Evolutionary conservation across 768 basidiomycete species (phyloP), one percentile per base, ranked within the genome.

Genomic region (Lyophyllum shimeji): DNA sequence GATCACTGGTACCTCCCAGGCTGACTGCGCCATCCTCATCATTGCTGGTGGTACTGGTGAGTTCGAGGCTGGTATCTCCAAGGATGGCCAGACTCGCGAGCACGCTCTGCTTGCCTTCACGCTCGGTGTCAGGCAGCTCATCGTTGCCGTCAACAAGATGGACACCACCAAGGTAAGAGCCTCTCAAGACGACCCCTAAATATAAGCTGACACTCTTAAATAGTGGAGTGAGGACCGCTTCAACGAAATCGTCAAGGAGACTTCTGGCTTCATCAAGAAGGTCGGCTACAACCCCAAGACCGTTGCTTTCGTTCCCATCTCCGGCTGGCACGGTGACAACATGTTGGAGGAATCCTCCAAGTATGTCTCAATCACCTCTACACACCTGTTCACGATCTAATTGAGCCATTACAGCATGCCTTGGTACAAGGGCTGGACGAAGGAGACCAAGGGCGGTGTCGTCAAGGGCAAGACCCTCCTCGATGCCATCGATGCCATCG

Each of bases 241-340:
- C 91, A 91, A 95, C 76, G 97, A 98, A 90, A 96, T 98, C 68
- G 76, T 97, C 80, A 98, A 96, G 85, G 95, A 97, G 80, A 95
- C 94, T 45, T 91, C 91, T 66, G 87, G 79, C 75, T 98, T 98
- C 86, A 96, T 98, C 76, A 98, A 96, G 87, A 97, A 98, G 86
- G 96, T 98, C 72, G 96, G 96, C 52, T 98, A 97, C 86, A 98
- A 98, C 89, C 96, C 96, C 75, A 98, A 97, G 86, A 74, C 87
- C 54, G 95, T 99, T 63, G 86, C 96, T 60, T 99, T 98, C 81
- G 96, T 98, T 60, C 97, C 97, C 71, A 99, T 99, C 78, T 99
- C 97, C 60, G 97, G 97, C 67, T 99, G 97, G 97, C 95, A 98
- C 84, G 97, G 97, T 71, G 97, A 99, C 87, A 99, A 99, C 90